Conservation (phyloP, 805 yeast genomes). For the Teunomyces tritomae region DNA sequence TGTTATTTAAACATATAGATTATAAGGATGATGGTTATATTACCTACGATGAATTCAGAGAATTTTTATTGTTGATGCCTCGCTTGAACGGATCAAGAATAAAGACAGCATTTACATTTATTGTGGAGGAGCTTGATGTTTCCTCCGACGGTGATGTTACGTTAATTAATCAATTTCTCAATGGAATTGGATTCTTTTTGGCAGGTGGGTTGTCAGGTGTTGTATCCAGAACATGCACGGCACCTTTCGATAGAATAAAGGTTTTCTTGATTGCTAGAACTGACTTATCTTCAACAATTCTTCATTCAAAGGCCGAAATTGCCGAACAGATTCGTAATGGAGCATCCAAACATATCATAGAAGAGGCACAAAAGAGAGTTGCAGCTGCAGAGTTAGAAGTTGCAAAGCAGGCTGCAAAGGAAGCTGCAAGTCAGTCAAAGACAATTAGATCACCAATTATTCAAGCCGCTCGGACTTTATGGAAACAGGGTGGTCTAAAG, state of each 20-base stretch:
- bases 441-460: conserved; percentile 68
- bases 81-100: conserved; percentile 71
- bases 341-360: conserved; percentile 32
- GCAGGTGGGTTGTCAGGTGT: conserved; percentile 98
- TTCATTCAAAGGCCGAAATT: conserved; percentile 52
- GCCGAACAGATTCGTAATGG: conserved; percentile 35
- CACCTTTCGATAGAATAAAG: conserved; percentile 93
- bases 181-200: conserved; percentile 85
- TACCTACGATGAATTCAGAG: conserved; percentile 83
- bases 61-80: conserved; percentile 80
- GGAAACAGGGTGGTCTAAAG: conserved; percentile 82
- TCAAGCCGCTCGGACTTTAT: conserved; percentile 77
- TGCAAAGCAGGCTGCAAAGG: conserved; percentile 24
- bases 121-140: conserved; percentile 74
- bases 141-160: conserved; percentile 93
- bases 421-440: conserved; percentile 37
- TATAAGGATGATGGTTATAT: conserved; percentile 60
- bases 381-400: conserved; percentile 23
- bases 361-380: conserved; percentile 30
- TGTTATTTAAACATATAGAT: conserved; percentile 56
- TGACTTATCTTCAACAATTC: conserved; percentile 67
- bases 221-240: conserved; percentile 92
- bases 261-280: conserved; percentile 92
- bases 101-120: conserved; percentile 76
- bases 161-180: conserved; percentile 69